These are phyloP conservation scores for Xylaria venustula DNA, from an alignment of 495 filamentous ascomycete species.

Conservation along the genomic window DNA sequence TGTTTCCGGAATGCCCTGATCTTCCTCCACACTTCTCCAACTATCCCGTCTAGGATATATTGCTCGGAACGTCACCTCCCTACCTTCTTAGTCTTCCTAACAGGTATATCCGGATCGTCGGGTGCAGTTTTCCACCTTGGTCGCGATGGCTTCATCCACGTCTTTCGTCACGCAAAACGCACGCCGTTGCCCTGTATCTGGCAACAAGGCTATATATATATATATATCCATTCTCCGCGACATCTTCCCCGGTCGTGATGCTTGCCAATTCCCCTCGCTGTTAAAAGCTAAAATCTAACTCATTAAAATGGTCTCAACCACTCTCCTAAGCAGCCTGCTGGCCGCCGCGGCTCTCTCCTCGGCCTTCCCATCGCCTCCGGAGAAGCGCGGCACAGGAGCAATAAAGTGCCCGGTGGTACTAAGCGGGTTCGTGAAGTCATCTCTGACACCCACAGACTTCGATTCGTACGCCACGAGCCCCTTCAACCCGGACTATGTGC, in stretches of 20 bases:
- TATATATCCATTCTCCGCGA: too few relatives aligned
- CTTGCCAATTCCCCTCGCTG: not conserved
- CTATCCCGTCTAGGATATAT: conserved; percentile 20
- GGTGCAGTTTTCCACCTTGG: not conserved
- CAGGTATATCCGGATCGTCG: not conserved
- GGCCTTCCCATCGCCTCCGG: conserved; percentile 13
- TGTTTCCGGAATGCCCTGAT: conserved; percentile 18
- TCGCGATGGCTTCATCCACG: conserved; percentile 5
- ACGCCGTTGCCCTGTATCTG: too few relatives aligned
- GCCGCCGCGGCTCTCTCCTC: conserved; percentile 13
- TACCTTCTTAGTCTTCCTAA: not conserved
- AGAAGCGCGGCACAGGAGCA: conserved; percentile 24
- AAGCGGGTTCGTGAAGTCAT: conserved; percentile 40
- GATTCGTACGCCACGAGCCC: conserved; percentile 38
- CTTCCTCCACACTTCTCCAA: conserved; percentile 18
- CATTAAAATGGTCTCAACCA: conserved; percentile 24
- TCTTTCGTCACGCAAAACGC: too few relatives aligned
- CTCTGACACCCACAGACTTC: conserved; percentile 36
- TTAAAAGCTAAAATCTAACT: not conserved
- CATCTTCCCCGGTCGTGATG: not conserved
- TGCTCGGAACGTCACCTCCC: conserved; percentile 28
- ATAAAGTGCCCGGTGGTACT: conserved; percentile 47
- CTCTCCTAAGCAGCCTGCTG: conserved; percentile 21
- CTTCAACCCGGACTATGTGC: conserved; percentile 50
- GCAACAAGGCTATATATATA: too few relatives aligned